Evolutionary conservation across 345 rosid species (phyloP).

Genomic region (Microcos paniculata): DNA sequence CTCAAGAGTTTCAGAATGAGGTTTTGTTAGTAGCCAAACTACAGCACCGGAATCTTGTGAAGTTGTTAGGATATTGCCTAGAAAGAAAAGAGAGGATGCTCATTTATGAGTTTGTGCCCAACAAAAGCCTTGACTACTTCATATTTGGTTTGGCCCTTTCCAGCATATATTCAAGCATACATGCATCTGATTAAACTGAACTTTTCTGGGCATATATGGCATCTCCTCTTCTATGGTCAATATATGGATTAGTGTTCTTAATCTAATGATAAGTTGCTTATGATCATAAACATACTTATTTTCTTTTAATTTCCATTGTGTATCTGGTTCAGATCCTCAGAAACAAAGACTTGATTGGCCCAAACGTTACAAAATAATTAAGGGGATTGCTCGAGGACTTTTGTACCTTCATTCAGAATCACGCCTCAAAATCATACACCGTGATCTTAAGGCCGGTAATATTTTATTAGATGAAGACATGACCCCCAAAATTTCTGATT

Average conservation of each 20-base stretch:
- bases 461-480: constrained; percentile 14
- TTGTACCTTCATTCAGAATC: constrained; percentile 34
- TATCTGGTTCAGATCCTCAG: constrained; percentile 2
- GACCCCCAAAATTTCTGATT: constrained; percentile 39
- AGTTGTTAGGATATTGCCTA: constrained; percentile 4
- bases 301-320: too few species aligned
- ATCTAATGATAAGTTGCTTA: too few species aligned
- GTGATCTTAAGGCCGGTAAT: constrained; percentile 26
- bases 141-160: constrained; percentile 9
- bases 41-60: constrained; percentile 20
- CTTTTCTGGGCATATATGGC: too few species aligned
- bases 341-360: constrained; percentile 8
- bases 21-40: constrained; percentile 15
- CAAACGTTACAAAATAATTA: too few species aligned
- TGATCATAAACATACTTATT: too few species aligned
- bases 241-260: too few species aligned
- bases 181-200: too few species aligned
- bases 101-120: constrained; percentile 17
- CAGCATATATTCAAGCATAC: neutral
- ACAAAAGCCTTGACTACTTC: too few species aligned
- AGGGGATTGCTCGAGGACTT: constrained; percentile 33
- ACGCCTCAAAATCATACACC: constrained; percentile 26
- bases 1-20: constrained; percentile 20
- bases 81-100: constrained; percentile 13
- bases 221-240: too few species aligned